Conservation (phyloP, 2,329 filamentous ascomycete genomes). For the Trichoderma arundinaceum region DNA sequence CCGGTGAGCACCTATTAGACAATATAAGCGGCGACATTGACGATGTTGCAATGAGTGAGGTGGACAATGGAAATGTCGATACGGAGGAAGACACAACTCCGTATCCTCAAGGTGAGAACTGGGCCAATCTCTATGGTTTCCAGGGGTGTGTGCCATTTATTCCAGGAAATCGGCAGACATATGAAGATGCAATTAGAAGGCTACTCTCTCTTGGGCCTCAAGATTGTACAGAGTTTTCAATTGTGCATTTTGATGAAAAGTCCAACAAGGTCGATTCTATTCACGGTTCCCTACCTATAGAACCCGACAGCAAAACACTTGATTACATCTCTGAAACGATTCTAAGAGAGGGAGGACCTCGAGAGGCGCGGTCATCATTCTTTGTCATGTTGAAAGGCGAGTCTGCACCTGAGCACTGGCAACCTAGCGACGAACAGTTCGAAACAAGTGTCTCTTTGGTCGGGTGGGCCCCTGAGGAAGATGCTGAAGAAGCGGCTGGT, state of each 20-base stretch:
- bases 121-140: conserved; percentile 36
- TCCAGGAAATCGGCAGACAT: conserved; percentile 35
- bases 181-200: conserved; percentile 35
- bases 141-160: conserved; percentile 44
- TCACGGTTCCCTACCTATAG: conserved; percentile 15
- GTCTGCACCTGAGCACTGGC: conserved; percentile 30
- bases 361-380: conserved; percentile 36
- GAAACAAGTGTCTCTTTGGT: conserved; percentile 32
- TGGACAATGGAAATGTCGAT: background rate
- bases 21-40: background rate
- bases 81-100: background rate
- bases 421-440: conserved; percentile 36
- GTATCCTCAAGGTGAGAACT: background rate
- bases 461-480: background rate
- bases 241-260: conserved; percentile 33
- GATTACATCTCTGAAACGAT: background rate
- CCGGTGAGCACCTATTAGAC: too few relatives aligned
- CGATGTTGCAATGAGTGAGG: background rate
- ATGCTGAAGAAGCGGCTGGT: background rate
- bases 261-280: background rate
- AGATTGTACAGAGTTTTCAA: background rate
- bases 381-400: conserved; percentile 36
- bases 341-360: too few relatives aligned
- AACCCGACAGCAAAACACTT: background rate
- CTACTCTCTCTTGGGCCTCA: conserved; percentile 36